A percentile compares a stretch with the other conserved stretches of the same genome.
phyloP scores from a whole-genome alignment of 2,329 filamentous ascomycete genomes.

The Torrubiella hemipterigena region DNA sequence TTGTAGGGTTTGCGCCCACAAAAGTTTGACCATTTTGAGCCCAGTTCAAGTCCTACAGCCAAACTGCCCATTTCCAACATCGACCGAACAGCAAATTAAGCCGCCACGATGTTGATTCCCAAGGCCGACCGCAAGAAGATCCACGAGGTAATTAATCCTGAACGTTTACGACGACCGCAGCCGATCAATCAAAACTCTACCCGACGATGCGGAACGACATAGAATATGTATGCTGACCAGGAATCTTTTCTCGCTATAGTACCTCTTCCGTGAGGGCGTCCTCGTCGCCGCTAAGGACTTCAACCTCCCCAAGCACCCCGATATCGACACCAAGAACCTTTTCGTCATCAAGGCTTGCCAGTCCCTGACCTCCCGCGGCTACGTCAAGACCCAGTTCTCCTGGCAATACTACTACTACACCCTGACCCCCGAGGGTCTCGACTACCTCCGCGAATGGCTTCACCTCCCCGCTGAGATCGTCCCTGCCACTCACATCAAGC shows the following conservation, averaged over 20 bases:
- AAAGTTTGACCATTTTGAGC: slow-evolving; percentile 32
- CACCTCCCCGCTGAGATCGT: slow-evolving; percentile 99
- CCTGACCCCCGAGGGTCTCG: slow-evolving; percentile 97
- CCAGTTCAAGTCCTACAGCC: slow-evolving; percentile 21
- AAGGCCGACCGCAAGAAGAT: slow-evolving; percentile 99
- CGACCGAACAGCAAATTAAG: slow-evolving; percentile 31
- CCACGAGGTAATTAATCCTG: slow-evolving; percentile 53
- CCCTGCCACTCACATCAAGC: slow-evolving; percentile 99
- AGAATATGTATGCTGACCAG: too few species aligned
- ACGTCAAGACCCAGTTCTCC: slow-evolving; percentile 99
- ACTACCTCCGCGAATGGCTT: slow-evolving; percentile 99
- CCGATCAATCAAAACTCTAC: slow-evolving; percentile 7
- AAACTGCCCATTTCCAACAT: slow-evolving; percentile 37
- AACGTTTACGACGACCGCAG: slow-evolving; percentile 1
- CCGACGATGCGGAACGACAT: slow-evolving; percentile 1
- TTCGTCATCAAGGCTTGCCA: slow-evolving; percentile 98
- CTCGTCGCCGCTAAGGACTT: slow-evolving; percentile 99
- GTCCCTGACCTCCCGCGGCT: slow-evolving; percentile 95
- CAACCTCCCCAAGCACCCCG: slow-evolving; percentile 93
- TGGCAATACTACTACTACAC: slow-evolving; percentile 99
- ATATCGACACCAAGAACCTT: slow-evolving; percentile 99
- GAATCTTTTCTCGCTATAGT: slow-evolving; percentile 39
- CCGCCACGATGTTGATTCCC: slow-evolving; percentile 86
- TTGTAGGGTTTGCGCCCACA: slow-evolving; percentile 32
- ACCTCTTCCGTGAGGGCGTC: slow-evolving; percentile 88